Percentiles rank a stretch among this genome's conserved stretches.
Evolutionary conservation across 2,329 filamentous ascomycete species (phyloP).

Genomic region (Trichoderma arundinaceum): DNA sequence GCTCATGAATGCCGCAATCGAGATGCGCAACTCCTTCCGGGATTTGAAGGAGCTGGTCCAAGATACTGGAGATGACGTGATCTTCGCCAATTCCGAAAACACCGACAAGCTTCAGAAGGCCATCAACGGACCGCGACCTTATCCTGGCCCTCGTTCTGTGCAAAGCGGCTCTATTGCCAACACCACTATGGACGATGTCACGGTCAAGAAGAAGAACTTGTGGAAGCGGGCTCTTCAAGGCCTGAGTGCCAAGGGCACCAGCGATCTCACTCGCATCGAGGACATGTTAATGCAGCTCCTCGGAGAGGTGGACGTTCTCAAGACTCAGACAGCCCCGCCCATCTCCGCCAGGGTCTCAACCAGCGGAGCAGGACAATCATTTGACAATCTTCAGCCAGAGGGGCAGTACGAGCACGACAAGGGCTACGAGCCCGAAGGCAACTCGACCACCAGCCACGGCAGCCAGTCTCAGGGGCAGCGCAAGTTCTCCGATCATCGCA

Average conservation of each 20-base stretch:
- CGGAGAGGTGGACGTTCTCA: conserved; percentile 85
- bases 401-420: conserved; percentile 70
- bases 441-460: conserved; percentile 68
- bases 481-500: conserved; percentile 75
- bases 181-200: conserved; percentile 58
- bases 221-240: conserved; percentile 93
- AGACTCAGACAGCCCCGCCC: conserved; percentile 59
- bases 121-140: conserved; percentile 84
- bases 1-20: conserved; percentile 88
- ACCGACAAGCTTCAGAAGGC: conserved; percentile 85
- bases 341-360: conserved; percentile 42
- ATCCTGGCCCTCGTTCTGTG: conserved; percentile 70
- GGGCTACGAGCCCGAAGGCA: conserved; percentile 86
- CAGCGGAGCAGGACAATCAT: conserved; percentile 65
- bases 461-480: conserved; percentile 69
- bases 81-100: conserved; percentile 86
- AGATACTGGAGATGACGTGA: conserved; percentile 80
- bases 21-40: conserved; percentile 96
- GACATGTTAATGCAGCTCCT: conserved; percentile 92
- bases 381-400: conserved; percentile 69
- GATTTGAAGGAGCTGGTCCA: conserved; percentile 93
- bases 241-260: conserved; percentile 83
- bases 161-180: conserved; percentile 62
- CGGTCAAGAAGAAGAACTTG: conserved; percentile 87
- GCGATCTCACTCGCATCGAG: conserved; percentile 86